These are phyloP conservation scores for Pyrenopolyporus hunteri DNA, from an alignment of 495 filamentous ascomycete species.

Conservation along the genomic window DNA sequence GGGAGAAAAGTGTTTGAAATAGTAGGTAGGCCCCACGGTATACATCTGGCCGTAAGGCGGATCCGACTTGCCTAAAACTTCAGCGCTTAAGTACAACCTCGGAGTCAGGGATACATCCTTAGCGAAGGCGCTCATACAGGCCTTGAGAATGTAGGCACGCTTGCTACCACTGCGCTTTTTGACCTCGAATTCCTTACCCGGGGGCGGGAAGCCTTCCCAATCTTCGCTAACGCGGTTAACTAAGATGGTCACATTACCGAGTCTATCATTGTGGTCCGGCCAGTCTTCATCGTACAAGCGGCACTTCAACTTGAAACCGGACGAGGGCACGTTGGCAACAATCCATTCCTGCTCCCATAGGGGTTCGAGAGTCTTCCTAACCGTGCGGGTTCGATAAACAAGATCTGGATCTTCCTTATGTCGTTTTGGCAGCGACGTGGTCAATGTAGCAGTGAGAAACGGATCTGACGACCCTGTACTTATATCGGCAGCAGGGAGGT, in stretches of 20 bases:
- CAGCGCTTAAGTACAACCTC: constrained; percentile 67
- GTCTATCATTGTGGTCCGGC: constrained; percentile 82
- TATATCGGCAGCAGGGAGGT: constrained; percentile 83
- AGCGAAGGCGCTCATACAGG: constrained; percentile 61
- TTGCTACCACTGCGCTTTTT: constrained; percentile 87
- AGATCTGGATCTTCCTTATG: constrained; percentile 81
- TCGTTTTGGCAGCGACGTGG: constrained; percentile 63
- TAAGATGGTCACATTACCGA: constrained; percentile 79
- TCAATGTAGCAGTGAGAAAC: constrained; percentile 74
- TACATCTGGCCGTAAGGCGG: constrained; percentile 78
- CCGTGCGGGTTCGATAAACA: constrained; percentile 75
- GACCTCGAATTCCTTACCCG: constrained; percentile 65
- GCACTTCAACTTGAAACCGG: constrained; percentile 80
- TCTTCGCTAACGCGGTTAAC: constrained; percentile 61
- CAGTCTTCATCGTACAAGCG: constrained; percentile 88
- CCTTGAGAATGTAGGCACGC: constrained; percentile 76
- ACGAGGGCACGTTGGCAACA: constrained; percentile 79
- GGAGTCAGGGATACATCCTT: constrained; percentile 60
- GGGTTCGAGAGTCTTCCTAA: constrained; percentile 72
- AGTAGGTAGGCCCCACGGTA: constrained; percentile 75
- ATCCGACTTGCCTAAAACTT: constrained; percentile 76
- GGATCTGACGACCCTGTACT: constrained; percentile 81
- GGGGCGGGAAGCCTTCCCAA: constrained; percentile 70
- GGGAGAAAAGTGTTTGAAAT: constrained; percentile 85
- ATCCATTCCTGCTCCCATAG: constrained; percentile 87